Evolutionary conservation across 108 stramenopile genomes (phyloP).

Genomic region (Discostella pseudostelligera): DNA sequence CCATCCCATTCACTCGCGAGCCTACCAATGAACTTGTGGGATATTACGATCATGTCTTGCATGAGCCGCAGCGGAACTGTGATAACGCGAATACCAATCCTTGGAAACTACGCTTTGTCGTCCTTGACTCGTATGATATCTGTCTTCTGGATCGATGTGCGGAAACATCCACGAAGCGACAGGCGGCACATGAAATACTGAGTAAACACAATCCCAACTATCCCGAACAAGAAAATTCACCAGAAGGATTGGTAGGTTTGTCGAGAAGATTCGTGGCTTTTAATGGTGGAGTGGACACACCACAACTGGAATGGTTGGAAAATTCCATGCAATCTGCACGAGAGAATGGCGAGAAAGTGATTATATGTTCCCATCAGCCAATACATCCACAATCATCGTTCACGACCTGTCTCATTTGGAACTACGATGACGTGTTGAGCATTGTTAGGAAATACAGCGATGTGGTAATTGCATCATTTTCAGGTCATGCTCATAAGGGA

Average conservation of each 20-base stretch:
- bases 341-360: slow-evolving; percentile 50
- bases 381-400: slow-evolving; percentile 65
- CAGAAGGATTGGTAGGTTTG: slow-evolving; percentile 62
- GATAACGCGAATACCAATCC: slow-evolving; percentile 6
- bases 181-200: slow-evolving; percentile 57
- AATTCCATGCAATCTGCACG: slow-evolving; percentile 48
- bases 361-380: slow-evolving; percentile 77
- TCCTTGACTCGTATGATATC: slow-evolving; percentile 79
- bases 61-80: slow-evolving; percentile 38
- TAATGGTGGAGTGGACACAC: slow-evolving; percentile 68
- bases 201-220: slow-evolving; percentile 69
- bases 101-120: slow-evolving; percentile 58
- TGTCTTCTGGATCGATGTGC: slow-evolving; percentile 59
- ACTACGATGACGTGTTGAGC: slow-evolving; percentile 66
- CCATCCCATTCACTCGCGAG: slow-evolving; percentile 71
- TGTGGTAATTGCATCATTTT: slow-evolving; percentile 68
- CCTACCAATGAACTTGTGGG: slow-evolving; percentile 49
- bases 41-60: slow-evolving; percentile 36
- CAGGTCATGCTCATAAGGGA: slow-evolving; percentile 85
- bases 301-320: slow-evolving; percentile 74
- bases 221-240: slow-evolving; percentile 67
- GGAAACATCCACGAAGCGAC: slow-evolving; percentile 47
- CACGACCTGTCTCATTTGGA: slow-evolving; percentile 76
- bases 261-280: slow-evolving; percentile 80
- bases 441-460: slow-evolving; percentile 58